These are phyloP conservation scores for Myxozyma kluyveri DNA, from an alignment of 805 yeast species.

Conservation along the genomic window DNA sequence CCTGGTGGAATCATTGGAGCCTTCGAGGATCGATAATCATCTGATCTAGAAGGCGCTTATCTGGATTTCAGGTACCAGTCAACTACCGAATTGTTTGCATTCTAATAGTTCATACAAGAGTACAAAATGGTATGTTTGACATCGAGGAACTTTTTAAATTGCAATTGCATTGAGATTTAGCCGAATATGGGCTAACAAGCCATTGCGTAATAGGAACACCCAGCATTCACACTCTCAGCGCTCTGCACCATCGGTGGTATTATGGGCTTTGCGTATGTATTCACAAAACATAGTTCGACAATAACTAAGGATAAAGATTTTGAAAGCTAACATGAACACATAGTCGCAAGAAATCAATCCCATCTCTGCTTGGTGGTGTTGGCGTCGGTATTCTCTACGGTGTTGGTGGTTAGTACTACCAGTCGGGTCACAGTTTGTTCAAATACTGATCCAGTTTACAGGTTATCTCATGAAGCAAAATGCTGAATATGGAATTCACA, in stretches of 20 bases:
- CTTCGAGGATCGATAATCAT: too few species aligned
- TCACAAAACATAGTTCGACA: background rate
- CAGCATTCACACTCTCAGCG: constrained; percentile 68
- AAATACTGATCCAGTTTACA: constrained; percentile 39
- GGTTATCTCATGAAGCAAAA: constrained; percentile 73
- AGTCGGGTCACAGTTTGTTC: constrained; percentile 59
- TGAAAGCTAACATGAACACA: background rate
- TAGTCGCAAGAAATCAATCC: constrained; percentile 65
- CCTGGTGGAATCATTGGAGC: too few species aligned
- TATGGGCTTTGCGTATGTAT: constrained; percentile 57
- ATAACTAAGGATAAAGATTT: background rate
- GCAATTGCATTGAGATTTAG: too few species aligned
- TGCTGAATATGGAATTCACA: constrained; percentile 75
- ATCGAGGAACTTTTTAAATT: too few species aligned
- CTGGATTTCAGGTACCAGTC: too few species aligned
- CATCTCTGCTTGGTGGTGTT: constrained; percentile 78
- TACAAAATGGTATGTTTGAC: too few species aligned
- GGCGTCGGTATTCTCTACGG: constrained; percentile 41
- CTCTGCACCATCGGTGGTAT: constrained; percentile 68
- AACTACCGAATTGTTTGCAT: too few species aligned
- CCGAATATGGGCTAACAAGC: too few species aligned
- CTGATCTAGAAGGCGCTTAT: too few species aligned
- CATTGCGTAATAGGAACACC: constrained; percentile 75
- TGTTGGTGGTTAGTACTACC: constrained; percentile 32
- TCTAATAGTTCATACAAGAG: too few species aligned